A percentile compares a stretch with the other conserved stretches of the same genome.
Evolutionary conservation across 2,329 filamentous ascomycete species (phyloP).

Genomic region (Didymella lethalis): DNA sequence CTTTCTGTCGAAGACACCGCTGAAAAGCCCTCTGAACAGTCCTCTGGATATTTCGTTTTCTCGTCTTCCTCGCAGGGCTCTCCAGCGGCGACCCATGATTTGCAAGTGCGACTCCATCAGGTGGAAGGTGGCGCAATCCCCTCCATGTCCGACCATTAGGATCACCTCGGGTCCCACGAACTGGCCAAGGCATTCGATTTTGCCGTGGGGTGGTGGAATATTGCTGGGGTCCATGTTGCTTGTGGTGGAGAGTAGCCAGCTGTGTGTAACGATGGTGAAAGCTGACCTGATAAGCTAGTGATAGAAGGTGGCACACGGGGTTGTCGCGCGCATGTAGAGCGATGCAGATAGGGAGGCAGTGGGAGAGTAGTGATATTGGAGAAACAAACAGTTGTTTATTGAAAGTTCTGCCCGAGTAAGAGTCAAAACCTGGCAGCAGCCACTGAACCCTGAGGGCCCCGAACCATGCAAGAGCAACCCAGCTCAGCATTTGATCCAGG

Average conservation of each 20-base stretch:
- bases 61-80: not conserved
- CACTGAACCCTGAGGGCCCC: not conserved
- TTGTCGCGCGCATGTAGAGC: not conserved
- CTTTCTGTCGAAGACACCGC: not conserved
- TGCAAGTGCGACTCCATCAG: constrained; percentile 21
- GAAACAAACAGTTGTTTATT: not conserved
- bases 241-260: not conserved
- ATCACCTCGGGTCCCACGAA: constrained; percentile 1
- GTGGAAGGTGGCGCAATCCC: constrained; percentile 14
- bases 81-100: constrained; percentile 18
- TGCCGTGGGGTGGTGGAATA: not conserved
- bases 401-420: not conserved
- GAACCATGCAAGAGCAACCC: not conserved
- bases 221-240: not conserved
- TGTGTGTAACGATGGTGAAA: constrained; percentile 9
- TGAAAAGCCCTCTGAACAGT: not conserved
- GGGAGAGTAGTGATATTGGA: not conserved
- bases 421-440: not conserved
- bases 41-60: not conserved
- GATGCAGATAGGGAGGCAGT: not conserved
- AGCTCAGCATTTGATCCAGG: not conserved
- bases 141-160: constrained; percentile 16
- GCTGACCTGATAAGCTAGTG: not conserved
- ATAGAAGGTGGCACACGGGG: not conserved
- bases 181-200: constrained; percentile 8